Evolutionary conservation across 2,329 filamentous ascomycete species (phyloP), one percentile per base, ranked within the genome.

Genomic region (Colletotrichum karsti): DNA sequence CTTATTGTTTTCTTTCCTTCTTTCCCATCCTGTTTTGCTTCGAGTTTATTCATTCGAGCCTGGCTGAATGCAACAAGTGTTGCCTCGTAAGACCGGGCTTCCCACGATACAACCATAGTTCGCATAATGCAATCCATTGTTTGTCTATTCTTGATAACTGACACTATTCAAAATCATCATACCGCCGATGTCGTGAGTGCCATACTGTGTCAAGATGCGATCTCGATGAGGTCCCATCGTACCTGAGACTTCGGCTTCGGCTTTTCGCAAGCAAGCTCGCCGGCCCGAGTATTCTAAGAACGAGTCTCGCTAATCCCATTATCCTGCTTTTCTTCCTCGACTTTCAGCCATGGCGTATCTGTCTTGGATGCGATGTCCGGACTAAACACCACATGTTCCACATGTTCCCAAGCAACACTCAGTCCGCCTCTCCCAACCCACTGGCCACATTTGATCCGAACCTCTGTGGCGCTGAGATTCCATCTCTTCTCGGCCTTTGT

Each of bases 301-400:
- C 57, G 60, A 67, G 24, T 67, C 64, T 64, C 58, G 51, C 12
- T 53, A 64, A 58, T 67, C 35, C 44, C 18, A 48, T 44, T 67
- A 58, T 53, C 46, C 46, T 58, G 53, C 15, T 53, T 66, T 67
- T 64, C 7, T 46, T 46, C 37, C 33, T n/a, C 22, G 8, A n/a
- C 7, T 13, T 18, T 8, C 51, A 58, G 64, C 64, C 64, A 64
- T 6, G 60, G 60, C 64, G 60, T 28, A 37, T 18, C 22, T 63
- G 59, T 67, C 63, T 67, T 22, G 26, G 28, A 48, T 30, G 22
- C 39, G 41, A 24, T 10, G 9, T 54, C 50, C 20, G 6, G 30
- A n/a, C 33, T n/a, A 37, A 41, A 58, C 35, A 33, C 39, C 3
- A 41, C 42, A 22, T 13, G 24, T 37, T n/a, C n/a, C 28, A 22